Conservation (phyloP, 2,329 filamentous ascomycete genomes). For the Pseudogymnoascus sp. region DNA sequence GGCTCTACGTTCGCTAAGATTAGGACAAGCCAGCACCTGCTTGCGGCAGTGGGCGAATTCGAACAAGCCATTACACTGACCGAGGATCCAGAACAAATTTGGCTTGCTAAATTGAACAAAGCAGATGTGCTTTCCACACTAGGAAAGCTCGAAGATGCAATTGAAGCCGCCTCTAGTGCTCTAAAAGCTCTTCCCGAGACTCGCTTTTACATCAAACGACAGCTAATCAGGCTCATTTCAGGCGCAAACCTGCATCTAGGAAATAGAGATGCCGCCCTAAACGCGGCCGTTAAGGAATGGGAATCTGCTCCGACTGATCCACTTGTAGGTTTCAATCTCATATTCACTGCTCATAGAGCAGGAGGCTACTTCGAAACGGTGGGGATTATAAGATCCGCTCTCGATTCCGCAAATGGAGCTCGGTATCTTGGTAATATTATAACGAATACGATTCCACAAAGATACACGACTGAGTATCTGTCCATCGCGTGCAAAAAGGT, state of each 20-base stretch:
- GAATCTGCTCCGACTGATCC: background rate
- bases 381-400: background rate
- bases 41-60: background rate
- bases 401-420: background rate
- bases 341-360: background rate
- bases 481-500: background rate
- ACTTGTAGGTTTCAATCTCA: background rate
- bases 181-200: background rate
- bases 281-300: background rate
- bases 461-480: background rate
- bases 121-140: background rate
- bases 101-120: background rate
- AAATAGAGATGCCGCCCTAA: background rate
- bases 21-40: background rate
- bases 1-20: background rate
- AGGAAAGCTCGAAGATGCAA: background rate
- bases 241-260: background rate
- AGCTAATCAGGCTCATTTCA: background rate
- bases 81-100: background rate
- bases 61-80: background rate
- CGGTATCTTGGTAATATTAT: background rate
- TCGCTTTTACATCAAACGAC: background rate
- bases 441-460: background rate
- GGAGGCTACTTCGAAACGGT: background rate
- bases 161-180: background rate